A percentile compares a stretch with the other conserved stretches of the same genome.
These are phyloP conservation scores for Torulaspora gathmanii DNA, from an alignment of 805 yeast species.

Conservation along the genomic window DNA sequence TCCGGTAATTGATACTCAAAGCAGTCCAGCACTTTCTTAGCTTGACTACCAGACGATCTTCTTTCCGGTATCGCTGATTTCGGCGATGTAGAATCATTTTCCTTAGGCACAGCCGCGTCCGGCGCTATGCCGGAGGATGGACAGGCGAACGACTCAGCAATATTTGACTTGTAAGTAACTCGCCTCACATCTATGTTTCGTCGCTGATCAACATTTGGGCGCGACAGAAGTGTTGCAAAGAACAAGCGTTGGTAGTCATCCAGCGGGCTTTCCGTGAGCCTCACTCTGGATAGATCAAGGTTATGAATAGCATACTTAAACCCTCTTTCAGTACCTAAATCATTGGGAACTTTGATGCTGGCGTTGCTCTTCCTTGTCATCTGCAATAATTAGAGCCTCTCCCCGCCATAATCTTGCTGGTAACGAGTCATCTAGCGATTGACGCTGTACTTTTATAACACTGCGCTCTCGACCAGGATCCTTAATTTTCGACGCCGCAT, in stretches of 20 bases:
- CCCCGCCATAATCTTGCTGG: no score
- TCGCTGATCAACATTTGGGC: conserved; percentile 6
- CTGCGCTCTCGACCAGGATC: no score
- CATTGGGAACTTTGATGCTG: not conserved
- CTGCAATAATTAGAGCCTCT: not conserved
- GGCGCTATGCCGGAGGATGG: conserved; percentile 3
- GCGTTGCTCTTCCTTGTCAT: not conserved
- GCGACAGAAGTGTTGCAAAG: conserved; percentile 19
- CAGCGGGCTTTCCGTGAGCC: conserved; percentile 22
- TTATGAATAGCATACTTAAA: conserved; percentile 16
- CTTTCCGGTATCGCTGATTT: not conserved
- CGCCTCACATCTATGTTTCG: conserved; percentile 12
- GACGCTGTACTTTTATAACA: no score
- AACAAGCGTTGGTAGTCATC: conserved; percentile 35
- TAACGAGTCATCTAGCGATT: no score
- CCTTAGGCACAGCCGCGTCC: conserved; percentile 4
- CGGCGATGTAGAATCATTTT: not conserved
- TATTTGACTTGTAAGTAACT: conserved; percentile 24
- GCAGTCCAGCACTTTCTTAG: conserved; percentile 24
- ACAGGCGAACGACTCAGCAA: conserved; percentile 19
- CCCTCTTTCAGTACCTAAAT: not conserved
- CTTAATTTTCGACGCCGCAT: no score
- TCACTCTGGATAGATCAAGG: conserved; percentile 17
- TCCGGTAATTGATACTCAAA: conserved; percentile 32
- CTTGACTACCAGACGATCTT: not conserved